Evolutionary conservation across 2,329 filamentous ascomycete species (phyloP), one percentile per base, ranked within the genome.

Genomic region (Colletotrichum echinochloae): DNA sequence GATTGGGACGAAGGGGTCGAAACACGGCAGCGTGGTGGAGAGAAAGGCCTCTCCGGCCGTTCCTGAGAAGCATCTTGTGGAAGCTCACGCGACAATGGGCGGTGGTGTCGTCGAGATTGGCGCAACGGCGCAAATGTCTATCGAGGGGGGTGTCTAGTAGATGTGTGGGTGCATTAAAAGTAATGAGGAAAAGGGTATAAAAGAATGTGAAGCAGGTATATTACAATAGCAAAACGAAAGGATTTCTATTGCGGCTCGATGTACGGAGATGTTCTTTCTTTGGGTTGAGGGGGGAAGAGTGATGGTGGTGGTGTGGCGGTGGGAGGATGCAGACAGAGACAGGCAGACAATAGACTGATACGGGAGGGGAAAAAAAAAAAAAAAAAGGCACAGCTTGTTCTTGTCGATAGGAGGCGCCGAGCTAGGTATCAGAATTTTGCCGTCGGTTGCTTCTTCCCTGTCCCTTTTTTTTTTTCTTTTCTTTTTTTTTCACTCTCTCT

Each of bases 21-120:
- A 67, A 61, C 1, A 59, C 33, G 41, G 63, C 60, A 16, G 66
- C 72, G 30, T 65, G 72, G 26, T 73, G 72, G 26, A 73, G 70
- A 23, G 66, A 65, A 30, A 73, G 63, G 52, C 60, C 55, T 63
- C 64, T 61, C 49, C 70, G 66, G 63, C 62, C 48, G 41, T 65
- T 60, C 59, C 72, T 70, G 26, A 66, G 51, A 37, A 73, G 72
- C 72, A 73, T 73, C 39, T 66, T 72, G n/a, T n/a, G 51, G 52
- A 48, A 16, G 51, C 41, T 66, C 59, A 54, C 48, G 55, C 48
- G 63, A 59, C 35, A 20, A 41, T 55, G 18, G 60, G 35, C 26
- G 60, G 51, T 41, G 33, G 61, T 46, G 18, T 39, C 7, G 52
- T 39, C n/a, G 33, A 35, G 30, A 54, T n/a, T 35, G 20, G 30